phyloP scores from a whole-genome alignment of 2,329 filamentous ascomycete species.

The Mariannaea sp. region DNA sequence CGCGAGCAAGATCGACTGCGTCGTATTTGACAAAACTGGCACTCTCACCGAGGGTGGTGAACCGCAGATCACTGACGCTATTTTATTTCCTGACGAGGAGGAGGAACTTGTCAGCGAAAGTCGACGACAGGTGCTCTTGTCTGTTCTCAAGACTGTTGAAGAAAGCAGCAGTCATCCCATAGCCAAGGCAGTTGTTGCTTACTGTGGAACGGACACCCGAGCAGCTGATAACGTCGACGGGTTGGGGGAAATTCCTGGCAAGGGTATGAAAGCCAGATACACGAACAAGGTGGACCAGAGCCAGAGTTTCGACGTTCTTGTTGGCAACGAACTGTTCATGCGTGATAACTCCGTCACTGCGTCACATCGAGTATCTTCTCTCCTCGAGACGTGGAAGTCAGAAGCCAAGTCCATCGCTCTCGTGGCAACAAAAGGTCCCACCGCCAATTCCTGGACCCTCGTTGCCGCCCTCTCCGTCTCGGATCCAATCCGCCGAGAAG shows the following conservation, averaged over 20 bases:
- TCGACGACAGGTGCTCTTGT: constrained; percentile 48
- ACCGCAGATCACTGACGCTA: constrained; percentile 66
- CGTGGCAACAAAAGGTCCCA: constrained; percentile 50
- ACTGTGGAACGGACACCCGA: constrained; percentile 54
- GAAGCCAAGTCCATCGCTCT: constrained; percentile 69
- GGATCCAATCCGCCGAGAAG: constrained; percentile 79
- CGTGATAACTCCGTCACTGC: constrained; percentile 51
- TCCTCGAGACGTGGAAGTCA: constrained; percentile 61
- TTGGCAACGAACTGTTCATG: constrained; percentile 78
- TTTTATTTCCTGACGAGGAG: constrained; percentile 44
- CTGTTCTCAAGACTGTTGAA: constrained; percentile 65
- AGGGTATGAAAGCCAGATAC: constrained; percentile 67
- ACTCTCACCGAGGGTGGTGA: constrained; percentile 77
- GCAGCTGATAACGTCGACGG: constrained; percentile 44
- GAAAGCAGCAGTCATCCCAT: constrained; percentile 76
- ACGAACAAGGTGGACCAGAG: constrained; percentile 31
- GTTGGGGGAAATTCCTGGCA: constrained; percentile 72
- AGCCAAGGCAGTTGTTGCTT: constrained; percentile 69
- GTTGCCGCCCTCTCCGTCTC: constrained; percentile 74
- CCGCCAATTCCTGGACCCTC: constrained; percentile 52
- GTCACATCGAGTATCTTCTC: constrained; percentile 39
- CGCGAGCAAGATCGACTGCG: constrained; percentile 75
- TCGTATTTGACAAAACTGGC: constrained; percentile 89
- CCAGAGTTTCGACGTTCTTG: constrained; percentile 56
- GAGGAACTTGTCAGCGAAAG: constrained; percentile 24